A percentile compares a stretch with the other conserved stretches of the same genome.
Evolutionary conservation across 805 yeast species (phyloP).

Genomic region (Myxozyma nipponensis): DNA sequence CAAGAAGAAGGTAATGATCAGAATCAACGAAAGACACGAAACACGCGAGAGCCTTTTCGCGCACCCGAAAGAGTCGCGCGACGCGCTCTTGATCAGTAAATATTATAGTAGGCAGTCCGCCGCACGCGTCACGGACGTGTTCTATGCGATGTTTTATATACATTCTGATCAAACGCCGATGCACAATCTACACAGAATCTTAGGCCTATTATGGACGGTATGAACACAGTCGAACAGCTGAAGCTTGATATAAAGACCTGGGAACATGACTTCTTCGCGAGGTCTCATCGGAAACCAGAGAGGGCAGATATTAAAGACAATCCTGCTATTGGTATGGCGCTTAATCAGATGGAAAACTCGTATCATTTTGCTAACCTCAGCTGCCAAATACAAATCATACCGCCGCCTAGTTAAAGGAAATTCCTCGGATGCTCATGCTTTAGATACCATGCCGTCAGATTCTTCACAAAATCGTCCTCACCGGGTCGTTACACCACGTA

Average conservation of each 20-base stretch:
- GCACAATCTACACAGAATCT: too few species aligned
- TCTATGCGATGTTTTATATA: too few species aligned
- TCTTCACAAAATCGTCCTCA: not conserved
- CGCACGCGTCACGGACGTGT: too few species aligned
- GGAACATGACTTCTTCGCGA: slow-evolving; percentile 47
- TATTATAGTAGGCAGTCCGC: too few species aligned
- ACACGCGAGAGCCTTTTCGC: too few species aligned
- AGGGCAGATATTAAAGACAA: slow-evolving; percentile 47
- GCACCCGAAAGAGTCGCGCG: too few species aligned
- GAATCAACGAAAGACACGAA: too few species aligned
- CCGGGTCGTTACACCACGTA: not conserved
- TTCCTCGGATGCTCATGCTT: not conserved
- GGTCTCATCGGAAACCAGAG: slow-evolving; percentile 45
- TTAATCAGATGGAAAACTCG: not conserved
- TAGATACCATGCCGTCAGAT: not conserved
- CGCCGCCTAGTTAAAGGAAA: not conserved
- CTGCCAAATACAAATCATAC: slow-evolving; percentile 22
- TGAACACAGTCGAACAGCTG: slow-evolving; percentile 28
- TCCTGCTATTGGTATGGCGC: slow-evolving; percentile 36
- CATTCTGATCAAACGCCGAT: too few species aligned
- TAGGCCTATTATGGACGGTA: too few species aligned
- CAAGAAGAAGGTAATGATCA: too few species aligned
- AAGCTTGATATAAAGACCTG: slow-evolving; percentile 50
- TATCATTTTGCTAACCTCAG: not conserved
- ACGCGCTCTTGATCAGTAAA: too few species aligned